Evolutionary conservation across 257 asterid species (phyloP).

Genomic region (Solanum gandarillasii): DNA sequence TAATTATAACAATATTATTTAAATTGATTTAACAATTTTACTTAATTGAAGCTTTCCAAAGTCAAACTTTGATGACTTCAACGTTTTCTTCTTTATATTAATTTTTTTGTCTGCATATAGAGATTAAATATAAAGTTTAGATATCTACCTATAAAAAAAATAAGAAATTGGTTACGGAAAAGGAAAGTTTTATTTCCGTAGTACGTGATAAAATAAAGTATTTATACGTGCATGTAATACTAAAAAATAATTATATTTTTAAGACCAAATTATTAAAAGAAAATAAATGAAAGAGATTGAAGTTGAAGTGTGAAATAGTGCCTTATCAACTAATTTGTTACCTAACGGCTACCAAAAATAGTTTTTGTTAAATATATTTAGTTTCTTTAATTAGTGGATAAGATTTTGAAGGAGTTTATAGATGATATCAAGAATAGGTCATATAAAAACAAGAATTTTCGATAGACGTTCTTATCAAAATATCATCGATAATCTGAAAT

Average conservation of each 20-base stretch:
- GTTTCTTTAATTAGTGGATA: background rate
- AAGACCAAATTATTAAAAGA: background rate
- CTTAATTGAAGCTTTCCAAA: background rate
- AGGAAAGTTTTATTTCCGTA: background rate
- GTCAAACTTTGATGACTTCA: background rate
- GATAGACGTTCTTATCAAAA: fast-evolving
- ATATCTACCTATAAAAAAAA: background rate
- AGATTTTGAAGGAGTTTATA: background rate
- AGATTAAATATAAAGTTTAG: background rate
- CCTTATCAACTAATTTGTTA: background rate
- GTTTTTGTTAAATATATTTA: background rate
- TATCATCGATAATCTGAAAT: background rate
- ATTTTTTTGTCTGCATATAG: background rate
- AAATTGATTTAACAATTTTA: background rate
- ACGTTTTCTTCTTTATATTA: background rate
- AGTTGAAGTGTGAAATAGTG: background rate
- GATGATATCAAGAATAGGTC: background rate
- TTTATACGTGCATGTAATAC: background rate
- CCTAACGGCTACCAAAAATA: background rate
- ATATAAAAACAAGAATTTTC: background rate
- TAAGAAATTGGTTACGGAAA: background rate
- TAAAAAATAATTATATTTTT: background rate
- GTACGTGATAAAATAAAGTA: background rate
- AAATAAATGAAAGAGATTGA: background rate
- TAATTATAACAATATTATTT: background rate